Base-by-base conservation (phyloP, 352 stramenopile genomes). In the Globisporangium nunn region DNA sequence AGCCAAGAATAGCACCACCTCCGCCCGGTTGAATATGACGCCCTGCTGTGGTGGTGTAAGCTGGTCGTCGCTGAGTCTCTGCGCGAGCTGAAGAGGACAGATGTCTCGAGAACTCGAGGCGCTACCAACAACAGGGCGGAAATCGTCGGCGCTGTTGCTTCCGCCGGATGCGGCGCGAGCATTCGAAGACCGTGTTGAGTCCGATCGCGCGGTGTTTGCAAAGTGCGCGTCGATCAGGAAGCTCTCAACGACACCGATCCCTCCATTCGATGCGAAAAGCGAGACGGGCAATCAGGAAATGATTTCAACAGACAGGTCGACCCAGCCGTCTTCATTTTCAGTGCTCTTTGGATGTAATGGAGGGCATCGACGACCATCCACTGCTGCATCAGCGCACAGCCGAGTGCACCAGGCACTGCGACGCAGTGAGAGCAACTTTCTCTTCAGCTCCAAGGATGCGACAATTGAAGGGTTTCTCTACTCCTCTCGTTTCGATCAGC, bases 341-440 rank as follows among this genome's bases (percentile, higher is more conserved):
- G 41, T 8, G 14, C 14, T 47, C 17, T 23, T 23, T 23, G 23
- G 23, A 23, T 23, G 23, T 23, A 23, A 23, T 23, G 23, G 23
- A 23, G 23, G 23, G 23, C 53, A 51, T 8, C 54, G 54, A 3
- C 67, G 76, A 5, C 74, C 78, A 14, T 67, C 74, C 18, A 86
- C 78, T 8, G 78, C 78, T 11, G 64, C 67, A 1, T 59, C 59
- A 5, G 72, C 70, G 3, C 76, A 83, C 54, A 89, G 76, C 54
- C 74, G 78, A 12, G 70, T 87, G 17, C 78, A 86, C 39, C 65
- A 89, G 57, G 73, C 74, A 11, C 59, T 89, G 40, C 68, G 68
- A 1, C 70, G 67, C 40, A 87, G 64, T 40, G 73, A 75, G 18
- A 85, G 63, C 39, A 72, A 80, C 30, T 89, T 89, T 50, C 66